These are phyloP conservation scores for Leccinum griseonigrum DNA, from an alignment of 1,284 basidiomycete species.

Conservation along the genomic window DNA sequence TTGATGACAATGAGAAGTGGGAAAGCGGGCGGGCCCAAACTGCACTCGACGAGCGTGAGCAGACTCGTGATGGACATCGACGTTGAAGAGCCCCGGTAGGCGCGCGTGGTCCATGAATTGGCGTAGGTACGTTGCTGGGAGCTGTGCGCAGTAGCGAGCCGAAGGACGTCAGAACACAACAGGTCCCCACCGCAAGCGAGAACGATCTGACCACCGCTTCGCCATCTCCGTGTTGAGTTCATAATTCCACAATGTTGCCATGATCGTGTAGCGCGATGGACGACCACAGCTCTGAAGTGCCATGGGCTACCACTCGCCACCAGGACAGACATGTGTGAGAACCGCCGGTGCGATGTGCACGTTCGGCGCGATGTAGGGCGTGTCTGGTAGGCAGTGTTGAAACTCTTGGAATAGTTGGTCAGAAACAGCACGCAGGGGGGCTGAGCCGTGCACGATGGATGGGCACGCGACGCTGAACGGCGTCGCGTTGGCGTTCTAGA, in stretches of 20 bases:
- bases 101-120: slow-evolving; percentile 18
- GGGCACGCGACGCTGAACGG: slow-evolving; percentile 16
- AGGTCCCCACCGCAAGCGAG: slow-evolving; percentile 13
- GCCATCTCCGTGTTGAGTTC: slow-evolving; percentile 28
- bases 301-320: slow-evolving; percentile 27
- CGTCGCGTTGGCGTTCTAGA: slow-evolving; percentile 19
- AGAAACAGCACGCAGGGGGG: slow-evolving; percentile 24
- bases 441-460: slow-evolving; percentile 29
- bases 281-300: slow-evolving; percentile 31
- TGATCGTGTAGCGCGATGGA: slow-evolving; percentile 25
- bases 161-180: slow-evolving; percentile 21
- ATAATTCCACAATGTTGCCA: slow-evolving; percentile 30
- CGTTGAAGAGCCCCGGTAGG: slow-evolving; percentile 11
- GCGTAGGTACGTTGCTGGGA: slow-evolving; percentile 19
- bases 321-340: slow-evolving; percentile 33
- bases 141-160: slow-evolving; percentile 21
- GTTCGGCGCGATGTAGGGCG: slow-evolving; percentile 22
- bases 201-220: slow-evolving; percentile 21
- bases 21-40: no score
- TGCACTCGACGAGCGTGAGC: no score
- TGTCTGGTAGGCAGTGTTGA: slow-evolving; percentile 24
- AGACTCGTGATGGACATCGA: no score
- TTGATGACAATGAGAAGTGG: no score
- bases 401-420: slow-evolving; percentile 34
- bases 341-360: slow-evolving; percentile 24